phyloP scores from a whole-genome alignment of 148 eudicot species.

The Salicornia ramosissima region DNA sequence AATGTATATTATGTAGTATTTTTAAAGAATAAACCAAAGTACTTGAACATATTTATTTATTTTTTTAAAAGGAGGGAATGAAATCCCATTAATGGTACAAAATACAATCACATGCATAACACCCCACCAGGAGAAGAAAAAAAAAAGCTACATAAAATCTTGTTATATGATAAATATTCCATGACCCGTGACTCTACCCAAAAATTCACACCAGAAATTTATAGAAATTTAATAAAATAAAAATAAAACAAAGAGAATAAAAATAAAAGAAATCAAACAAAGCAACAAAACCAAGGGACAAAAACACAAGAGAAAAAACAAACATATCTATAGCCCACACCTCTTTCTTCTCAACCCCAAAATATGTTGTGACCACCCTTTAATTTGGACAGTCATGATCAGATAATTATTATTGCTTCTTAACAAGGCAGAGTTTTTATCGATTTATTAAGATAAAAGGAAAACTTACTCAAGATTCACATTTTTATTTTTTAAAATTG shows the following conservation, averaged over 20 bases:
- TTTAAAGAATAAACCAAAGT: too few relatives aligned
- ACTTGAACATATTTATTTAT: too few relatives aligned
- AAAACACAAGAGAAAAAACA: conserved; percentile 31
- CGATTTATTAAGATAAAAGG: not conserved
- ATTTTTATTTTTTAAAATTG: too few relatives aligned
- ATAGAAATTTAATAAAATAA: not conserved
- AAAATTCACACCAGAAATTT: conserved; percentile 18
- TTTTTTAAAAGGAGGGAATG: too few relatives aligned
- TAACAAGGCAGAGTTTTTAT: not conserved
- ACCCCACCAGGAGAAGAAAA: not conserved
- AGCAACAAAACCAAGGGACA: conserved; percentile 37
- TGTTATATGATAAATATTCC: conserved; percentile 28
- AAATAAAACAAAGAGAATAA: conserved; percentile 37
- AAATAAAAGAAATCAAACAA: conserved; percentile 32
- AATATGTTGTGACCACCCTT: conserved; percentile 24
- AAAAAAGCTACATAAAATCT: conserved; percentile 7
- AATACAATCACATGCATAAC: conserved; percentile 9
- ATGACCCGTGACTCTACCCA: conserved; percentile 32
- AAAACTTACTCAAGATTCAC: too few relatives aligned
- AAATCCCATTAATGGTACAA: not conserved
- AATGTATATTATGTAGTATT: too few relatives aligned
- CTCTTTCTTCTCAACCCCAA: conserved; percentile 1
- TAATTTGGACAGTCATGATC: conserved; percentile 20
- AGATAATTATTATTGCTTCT: conserved; percentile 15
- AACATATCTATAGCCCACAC: conserved; percentile 29